Evolutionary conservation across 2,329 filamentous ascomycete genomes (phyloP), one percentile per base, ranked within the genome.

Genomic region (Camillea tinctor): DNA sequence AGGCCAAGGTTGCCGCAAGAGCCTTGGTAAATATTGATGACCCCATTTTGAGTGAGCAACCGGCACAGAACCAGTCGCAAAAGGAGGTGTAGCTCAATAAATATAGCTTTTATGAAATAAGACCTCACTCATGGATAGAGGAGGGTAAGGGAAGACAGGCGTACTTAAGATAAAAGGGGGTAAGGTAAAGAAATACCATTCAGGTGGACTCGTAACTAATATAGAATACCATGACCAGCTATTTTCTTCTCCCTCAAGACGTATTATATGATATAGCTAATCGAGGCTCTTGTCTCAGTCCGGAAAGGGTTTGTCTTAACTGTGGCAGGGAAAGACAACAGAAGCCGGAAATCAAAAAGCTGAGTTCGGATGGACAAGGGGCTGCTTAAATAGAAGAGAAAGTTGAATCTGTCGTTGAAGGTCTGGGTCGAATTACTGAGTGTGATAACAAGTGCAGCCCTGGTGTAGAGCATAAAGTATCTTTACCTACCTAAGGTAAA

Each of bases 1-100:
- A 48, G 36, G 57, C 59, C 5, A 65, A 50, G 15, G 57, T 54
- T 8, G 52, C 63, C 50, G 23, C 20, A 13, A 62, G 40, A 36
- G 59, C 59, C 44, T 36, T 58, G 9, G 3, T 15, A 20, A 55
- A 21, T 23, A 22, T 54, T n/a, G 54, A 56, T 9, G 51, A 23
- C 50, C 48, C 50, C 58, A 63, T 65, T 20, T 56, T 26, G 19
- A 19, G 4, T 2, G 15, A 30, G 54, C 17, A 48, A 30, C 3
- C 3, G 26, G 6, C 11, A 44, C 36, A n/a, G 15, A 2, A 9
- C 7, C 17, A 44, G 13, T 44, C 11, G 36, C 17, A n/a, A 44
- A n/a, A 44, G 13, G 17, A n/a, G 3, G n/a, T 15, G 36, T n/a
- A n/a, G 36, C 36, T 7, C 3, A 44, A 44, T 17, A 4, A 44